Conservation (phyloP, 2,329 filamentous ascomycete genomes). For the Aspergillus jensenii region DNA sequence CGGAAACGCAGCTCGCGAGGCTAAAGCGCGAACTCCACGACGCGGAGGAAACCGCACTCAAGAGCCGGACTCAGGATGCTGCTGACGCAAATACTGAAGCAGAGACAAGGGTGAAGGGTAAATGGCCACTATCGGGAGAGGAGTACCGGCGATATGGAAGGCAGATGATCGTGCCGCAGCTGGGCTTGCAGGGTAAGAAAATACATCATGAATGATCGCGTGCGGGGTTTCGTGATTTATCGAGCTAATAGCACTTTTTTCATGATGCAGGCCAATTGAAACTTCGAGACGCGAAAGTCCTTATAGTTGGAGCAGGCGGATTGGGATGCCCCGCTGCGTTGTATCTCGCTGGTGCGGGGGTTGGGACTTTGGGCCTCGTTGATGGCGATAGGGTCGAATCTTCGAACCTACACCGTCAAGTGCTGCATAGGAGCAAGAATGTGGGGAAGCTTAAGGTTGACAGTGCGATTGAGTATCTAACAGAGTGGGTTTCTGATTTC, state of each 20-base stretch:
- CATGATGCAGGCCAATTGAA: conserved; percentile 66
- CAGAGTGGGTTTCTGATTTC: conserved; percentile 44
- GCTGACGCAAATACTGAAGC: background rate
- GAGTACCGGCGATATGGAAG: conserved; percentile 87
- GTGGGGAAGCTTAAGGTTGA: conserved; percentile 79
- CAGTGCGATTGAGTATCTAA: conserved; percentile 65
- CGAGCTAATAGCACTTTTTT: conserved; percentile 5
- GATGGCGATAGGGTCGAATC: conserved; percentile 86
- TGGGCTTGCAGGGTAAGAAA: conserved; percentile 69
- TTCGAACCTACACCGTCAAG: conserved; percentile 90
- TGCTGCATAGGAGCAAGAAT: conserved; percentile 70
- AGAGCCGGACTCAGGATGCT: conserved; percentile 11
- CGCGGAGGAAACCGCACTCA: conserved; percentile 27
- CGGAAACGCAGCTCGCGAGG: conserved; percentile 35
- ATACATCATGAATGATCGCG: background rate
- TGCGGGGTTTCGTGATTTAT: background rate
- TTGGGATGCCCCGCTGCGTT: conserved; percentile 87
- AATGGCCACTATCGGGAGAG: conserved; percentile 68
- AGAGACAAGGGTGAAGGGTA: conserved; percentile 21
- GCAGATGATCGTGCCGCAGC: conserved; percentile 82
- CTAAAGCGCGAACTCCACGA: conserved; percentile 37
- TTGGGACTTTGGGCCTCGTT: conserved; percentile 78
- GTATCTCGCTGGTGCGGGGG: conserved; percentile 88
- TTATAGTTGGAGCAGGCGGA: conserved; percentile 85
- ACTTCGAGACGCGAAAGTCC: conserved; percentile 67